These are phyloP conservation scores for Przewalskia tangutica DNA, from an alignment of 257 asterid genomes.

Conservation along the genomic window DNA sequence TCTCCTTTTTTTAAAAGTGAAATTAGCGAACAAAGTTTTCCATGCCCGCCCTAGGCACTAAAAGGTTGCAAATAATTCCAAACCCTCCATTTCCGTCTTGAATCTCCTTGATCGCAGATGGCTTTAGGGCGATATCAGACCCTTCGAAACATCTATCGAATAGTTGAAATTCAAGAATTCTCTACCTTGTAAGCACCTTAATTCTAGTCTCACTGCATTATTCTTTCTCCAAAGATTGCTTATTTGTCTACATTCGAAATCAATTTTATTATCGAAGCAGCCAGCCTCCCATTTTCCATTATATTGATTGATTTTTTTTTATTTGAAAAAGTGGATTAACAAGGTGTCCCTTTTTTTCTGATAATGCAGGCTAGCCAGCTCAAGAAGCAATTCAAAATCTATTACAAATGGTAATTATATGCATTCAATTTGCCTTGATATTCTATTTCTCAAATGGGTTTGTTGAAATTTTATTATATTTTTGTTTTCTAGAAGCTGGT, in stretches of 20 bases:
- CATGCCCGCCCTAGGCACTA: background rate
- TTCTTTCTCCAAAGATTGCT: background rate
- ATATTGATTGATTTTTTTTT: no score
- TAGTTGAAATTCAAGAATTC: conserved; percentile 9
- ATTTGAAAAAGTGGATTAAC: background rate
- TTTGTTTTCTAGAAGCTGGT: background rate
- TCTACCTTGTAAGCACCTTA: conserved; percentile 18
- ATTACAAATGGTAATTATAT: conserved; percentile 11
- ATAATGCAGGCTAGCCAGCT: conserved; percentile 15
- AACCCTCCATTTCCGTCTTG: background rate
- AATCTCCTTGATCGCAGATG: conserved; percentile 6
- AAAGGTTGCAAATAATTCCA: background rate
- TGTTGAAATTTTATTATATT: background rate
- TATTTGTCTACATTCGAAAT: background rate
- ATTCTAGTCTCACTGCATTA: background rate
- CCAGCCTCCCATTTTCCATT: background rate
- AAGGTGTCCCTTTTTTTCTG: background rate
- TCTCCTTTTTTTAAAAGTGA: no score
- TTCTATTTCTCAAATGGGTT: background rate
- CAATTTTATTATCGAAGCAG: background rate
- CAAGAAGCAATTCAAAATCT: conserved; percentile 19
- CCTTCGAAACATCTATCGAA: conserved; percentile 1
- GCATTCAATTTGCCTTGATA: no score
- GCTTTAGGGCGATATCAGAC: conserved; percentile 9
- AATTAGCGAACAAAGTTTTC: no score